Percentiles rank a stretch among this genome's conserved stretches.
Conservation (phyloP, 352 stramenopile species). For the Globisporangium spinosum region DNA sequence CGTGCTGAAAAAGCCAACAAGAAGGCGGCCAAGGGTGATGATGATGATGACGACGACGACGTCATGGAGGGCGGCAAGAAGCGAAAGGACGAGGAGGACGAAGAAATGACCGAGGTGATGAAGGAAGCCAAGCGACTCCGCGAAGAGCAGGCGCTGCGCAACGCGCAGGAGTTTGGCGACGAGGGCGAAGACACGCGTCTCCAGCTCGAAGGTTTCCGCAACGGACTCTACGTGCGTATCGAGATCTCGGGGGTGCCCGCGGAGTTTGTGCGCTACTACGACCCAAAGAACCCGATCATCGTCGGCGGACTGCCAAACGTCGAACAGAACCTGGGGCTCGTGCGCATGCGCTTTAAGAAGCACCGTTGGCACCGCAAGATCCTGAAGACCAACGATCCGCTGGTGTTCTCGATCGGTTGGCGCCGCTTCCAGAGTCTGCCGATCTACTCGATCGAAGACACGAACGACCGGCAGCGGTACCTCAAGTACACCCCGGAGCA, state of each 20-base stretch:
- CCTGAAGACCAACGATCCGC: conserved; percentile 97
- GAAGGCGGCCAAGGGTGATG: conserved; percentile 63
- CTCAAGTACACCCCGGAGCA: conserved; percentile 99
- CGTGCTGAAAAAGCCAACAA: conserved; percentile 90
- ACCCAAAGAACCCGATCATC: conserved; percentile 84
- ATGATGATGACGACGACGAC: conserved; percentile 41
- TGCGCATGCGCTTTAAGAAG: conserved; percentile 98
- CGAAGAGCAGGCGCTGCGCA: conserved; percentile 82
- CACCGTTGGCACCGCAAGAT: conserved; percentile 99
- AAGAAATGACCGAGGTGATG: conserved; percentile 86
- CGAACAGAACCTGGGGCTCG: conserved; percentile 93
- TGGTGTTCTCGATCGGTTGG: conserved; percentile 99
- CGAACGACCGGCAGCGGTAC: conserved; percentile 94
- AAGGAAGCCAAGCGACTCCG: conserved; percentile 75
- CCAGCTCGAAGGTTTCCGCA: conserved; percentile 93
- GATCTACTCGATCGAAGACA: conserved; percentile 98
- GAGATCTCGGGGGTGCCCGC: conserved; percentile 92
- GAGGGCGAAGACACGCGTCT: conserved; percentile 92
- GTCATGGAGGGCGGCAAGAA: conserved; percentile 31
- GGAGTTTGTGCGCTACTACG: conserved; percentile 95
- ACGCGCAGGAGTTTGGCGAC: conserved; percentile 93
- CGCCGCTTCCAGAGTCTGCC: conserved; percentile 98
- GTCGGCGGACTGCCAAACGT: conserved; percentile 95
- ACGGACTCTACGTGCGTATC: conserved; percentile 97
- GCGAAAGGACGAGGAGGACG: conserved; percentile 64